A percentile compares a stretch with the other conserved stretches of the same genome.
Conservation (phyloP, 2,329 filamentous ascomycete species). For the Drechslerella dactyloides region DNA sequence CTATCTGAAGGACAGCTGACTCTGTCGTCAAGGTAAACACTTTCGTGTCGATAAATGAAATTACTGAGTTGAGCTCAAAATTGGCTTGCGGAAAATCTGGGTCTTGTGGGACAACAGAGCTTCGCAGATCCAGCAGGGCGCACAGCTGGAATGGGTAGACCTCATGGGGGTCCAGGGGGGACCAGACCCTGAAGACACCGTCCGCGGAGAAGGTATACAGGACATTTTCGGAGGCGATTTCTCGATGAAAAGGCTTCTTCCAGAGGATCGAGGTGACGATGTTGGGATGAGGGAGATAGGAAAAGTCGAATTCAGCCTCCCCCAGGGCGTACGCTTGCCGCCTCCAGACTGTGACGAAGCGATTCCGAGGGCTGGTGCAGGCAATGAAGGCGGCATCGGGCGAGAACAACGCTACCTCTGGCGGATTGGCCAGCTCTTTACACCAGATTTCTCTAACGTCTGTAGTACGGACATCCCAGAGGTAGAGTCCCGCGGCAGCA, state of each 20-base stretch:
- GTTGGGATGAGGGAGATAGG: conserved; percentile 83
- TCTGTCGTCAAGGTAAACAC: conserved; percentile 81
- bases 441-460: conserved; percentile 72
- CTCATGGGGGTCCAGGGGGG: conserved; percentile 73
- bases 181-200: conserved; percentile 81
- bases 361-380: conserved; percentile 77
- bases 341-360: conserved; percentile 90
- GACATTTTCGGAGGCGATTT: conserved; percentile 82
- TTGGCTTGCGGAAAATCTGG: not conserved
- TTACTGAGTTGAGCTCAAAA: conserved; percentile 35
- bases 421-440: conserved; percentile 73
- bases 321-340: conserved; percentile 81
- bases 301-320: conserved; percentile 85
- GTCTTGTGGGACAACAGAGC: not conserved
- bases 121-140: conserved; percentile 76
- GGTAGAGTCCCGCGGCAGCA: conserved; percentile 73
- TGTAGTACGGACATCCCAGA: conserved; percentile 60
- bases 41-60: conserved; percentile 80
- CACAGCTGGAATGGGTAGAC: conserved; percentile 78
- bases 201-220: conserved; percentile 89
- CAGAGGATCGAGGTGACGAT: conserved; percentile 84
- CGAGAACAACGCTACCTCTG: conserved; percentile 77
- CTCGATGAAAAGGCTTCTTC: conserved; percentile 77
- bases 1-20: conserved; percentile 70
- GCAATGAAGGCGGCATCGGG: conserved; percentile 88